These are phyloP conservation scores for Sclerotinia sclerotiorum DNA, from an alignment of 2,329 filamentous ascomycete species.

Conservation along the genomic window DNA sequence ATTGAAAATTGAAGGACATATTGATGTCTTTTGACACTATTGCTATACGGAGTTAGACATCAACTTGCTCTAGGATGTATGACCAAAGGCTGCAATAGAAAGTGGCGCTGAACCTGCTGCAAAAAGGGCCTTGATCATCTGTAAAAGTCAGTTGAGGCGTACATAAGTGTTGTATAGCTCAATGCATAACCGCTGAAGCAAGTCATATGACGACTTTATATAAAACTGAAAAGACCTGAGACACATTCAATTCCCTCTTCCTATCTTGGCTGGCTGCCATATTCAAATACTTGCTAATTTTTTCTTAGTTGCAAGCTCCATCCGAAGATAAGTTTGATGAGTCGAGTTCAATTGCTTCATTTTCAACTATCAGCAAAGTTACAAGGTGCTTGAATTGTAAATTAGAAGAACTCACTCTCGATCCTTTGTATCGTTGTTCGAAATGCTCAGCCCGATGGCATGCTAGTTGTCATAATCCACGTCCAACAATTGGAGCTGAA, in stretches of 20 bases:
- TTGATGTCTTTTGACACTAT: slow-evolving; percentile 40
- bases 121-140: neutral
- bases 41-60: slow-evolving; percentile 55
- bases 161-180: slow-evolving; percentile 23
- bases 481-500: neutral
- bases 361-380: slow-evolving; percentile 19
- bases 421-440: slow-evolving; percentile 29
- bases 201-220: slow-evolving; percentile 44
- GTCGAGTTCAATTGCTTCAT: slow-evolving; percentile 17
- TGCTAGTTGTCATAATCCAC: slow-evolving; percentile 27
- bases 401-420: slow-evolving; percentile 22
- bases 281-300: slow-evolving; percentile 25
- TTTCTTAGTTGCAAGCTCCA: slow-evolving; percentile 24
- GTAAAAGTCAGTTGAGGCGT: slow-evolving; percentile 29
- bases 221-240: slow-evolving; percentile 79
- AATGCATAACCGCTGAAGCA: slow-evolving; percentile 39
- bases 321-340: slow-evolving; percentile 29
- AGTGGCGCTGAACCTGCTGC: slow-evolving; percentile 34
- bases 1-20: slow-evolving; percentile 38
- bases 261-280: neutral
- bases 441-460: slow-evolving; percentile 32
- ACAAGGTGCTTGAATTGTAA: slow-evolving; percentile 32
- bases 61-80: slow-evolving; percentile 47
- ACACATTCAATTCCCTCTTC: slow-evolving; percentile 36
- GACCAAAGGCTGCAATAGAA: slow-evolving; percentile 63